phyloP scores from a whole-genome alignment of 2,329 filamentous ascomycete species.

The Raffaelea arxii region DNA sequence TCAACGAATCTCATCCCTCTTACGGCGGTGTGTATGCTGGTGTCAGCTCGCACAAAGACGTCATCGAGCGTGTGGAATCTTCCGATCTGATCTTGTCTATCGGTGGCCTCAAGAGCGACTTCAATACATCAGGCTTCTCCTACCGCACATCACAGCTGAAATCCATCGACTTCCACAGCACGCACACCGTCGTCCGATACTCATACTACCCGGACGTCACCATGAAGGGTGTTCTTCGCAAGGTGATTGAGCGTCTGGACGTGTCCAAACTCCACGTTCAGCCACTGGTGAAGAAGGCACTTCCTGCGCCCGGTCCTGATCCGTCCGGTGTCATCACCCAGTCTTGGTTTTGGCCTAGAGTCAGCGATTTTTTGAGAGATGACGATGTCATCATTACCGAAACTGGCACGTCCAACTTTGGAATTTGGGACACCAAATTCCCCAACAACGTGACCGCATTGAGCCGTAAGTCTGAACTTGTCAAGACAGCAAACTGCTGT shows the following conservation, averaged over 20 bases:
- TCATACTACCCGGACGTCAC: constrained; percentile 68
- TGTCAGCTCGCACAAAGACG: constrained; percentile 57
- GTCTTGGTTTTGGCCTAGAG: constrained; percentile 13
- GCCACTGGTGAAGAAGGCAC: constrained; percentile 42
- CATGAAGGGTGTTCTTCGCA: constrained; percentile 69
- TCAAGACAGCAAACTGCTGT: no score
- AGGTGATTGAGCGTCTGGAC: constrained; percentile 53
- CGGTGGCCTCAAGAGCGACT: constrained; percentile 60
- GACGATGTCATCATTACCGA: constrained; percentile 77
- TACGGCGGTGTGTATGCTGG: constrained; percentile 82
- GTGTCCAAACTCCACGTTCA: constrained; percentile 46
- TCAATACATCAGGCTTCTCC: constrained; percentile 76
- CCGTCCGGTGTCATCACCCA: constrained; percentile 12
- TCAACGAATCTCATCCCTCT: constrained; percentile 65
- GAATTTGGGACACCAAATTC: constrained; percentile 78
- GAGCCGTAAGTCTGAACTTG: constrained; percentile 49
- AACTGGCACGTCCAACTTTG: constrained; percentile 81
- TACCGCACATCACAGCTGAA: constrained; percentile 68
- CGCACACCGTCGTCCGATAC: constrained; percentile 62
- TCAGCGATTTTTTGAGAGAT: constrained; percentile 22
- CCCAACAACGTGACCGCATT: constrained; percentile 55
- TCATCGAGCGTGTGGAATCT: constrained; percentile 53
- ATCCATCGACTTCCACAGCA: constrained; percentile 74
- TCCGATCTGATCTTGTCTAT: constrained; percentile 64
- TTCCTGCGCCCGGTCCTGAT: constrained; percentile 16